These are phyloP conservation scores for Picea sitchensis DNA, from an alignment of 75 land plant species.

Conservation along the genomic window DNA sequence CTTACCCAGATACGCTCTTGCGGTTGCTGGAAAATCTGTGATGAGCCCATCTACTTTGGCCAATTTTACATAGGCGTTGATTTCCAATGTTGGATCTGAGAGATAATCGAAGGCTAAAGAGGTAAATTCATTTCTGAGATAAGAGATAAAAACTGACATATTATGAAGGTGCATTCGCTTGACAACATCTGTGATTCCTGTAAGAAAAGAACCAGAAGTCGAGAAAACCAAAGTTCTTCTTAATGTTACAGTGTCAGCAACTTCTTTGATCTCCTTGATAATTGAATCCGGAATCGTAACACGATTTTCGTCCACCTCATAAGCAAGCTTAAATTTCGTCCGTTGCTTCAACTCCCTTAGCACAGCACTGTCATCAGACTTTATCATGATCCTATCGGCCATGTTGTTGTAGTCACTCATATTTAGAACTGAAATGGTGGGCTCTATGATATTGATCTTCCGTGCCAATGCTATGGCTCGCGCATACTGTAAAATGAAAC, in stretches of 20 bases:
- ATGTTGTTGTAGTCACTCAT: background rate
- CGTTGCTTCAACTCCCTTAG: slow-evolving; percentile 30
- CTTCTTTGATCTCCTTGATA: slow-evolving; percentile 40
- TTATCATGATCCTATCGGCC: slow-evolving; percentile 27
- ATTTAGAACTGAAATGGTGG: background rate
- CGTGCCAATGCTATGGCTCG: background rate
- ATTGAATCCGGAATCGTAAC: slow-evolving; percentile 20
- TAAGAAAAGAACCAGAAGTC: slow-evolving; percentile 19
- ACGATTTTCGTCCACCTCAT: slow-evolving; percentile 14
- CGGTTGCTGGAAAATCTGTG: slow-evolving; percentile 80
- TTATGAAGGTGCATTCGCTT: slow-evolving; percentile 50
- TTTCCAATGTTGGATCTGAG: slow-evolving; percentile 64
- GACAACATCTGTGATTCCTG: slow-evolving; percentile 31
- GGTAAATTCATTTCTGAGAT: slow-evolving; percentile 54
- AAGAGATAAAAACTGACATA: slow-evolving; percentile 55
- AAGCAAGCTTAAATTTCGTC: slow-evolving; percentile 34
- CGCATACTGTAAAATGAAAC: slow-evolving; percentile 31
- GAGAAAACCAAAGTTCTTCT: slow-evolving; percentile 30
- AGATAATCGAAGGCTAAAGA: slow-evolving; percentile 50
- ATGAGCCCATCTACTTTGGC: slow-evolving; percentile 62
- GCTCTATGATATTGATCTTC: background rate
- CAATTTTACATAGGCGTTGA: slow-evolving; percentile 35
- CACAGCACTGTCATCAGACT: slow-evolving; percentile 69
- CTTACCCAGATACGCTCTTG: slow-evolving; percentile 61
- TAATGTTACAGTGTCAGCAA: slow-evolving; percentile 41